Evolutionary conservation across 768 basidiomycete species (phyloP).

Genomic region (Mycena rebaudengoi): DNA sequence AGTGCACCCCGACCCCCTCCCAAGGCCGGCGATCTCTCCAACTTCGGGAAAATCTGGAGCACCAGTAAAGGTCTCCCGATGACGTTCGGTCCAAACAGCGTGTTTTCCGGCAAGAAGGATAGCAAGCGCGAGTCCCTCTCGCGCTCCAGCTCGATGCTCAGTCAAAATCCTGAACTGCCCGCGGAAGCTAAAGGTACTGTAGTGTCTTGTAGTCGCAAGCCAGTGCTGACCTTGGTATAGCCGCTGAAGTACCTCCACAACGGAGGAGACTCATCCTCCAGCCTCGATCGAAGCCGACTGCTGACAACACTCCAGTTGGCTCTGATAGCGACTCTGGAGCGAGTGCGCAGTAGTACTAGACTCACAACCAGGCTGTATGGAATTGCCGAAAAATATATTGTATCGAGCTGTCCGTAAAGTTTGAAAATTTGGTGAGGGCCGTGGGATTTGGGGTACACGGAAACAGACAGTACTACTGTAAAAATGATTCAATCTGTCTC

Average conservation of each 20-base stretch:
- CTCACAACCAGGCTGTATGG: too few species aligned
- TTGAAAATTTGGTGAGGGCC: too few species aligned
- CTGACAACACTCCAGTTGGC: constrained; percentile 57
- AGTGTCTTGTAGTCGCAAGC: constrained; percentile 53
- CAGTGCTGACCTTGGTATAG: constrained; percentile 57
- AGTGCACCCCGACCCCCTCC: constrained; percentile 63
- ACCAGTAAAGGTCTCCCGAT: constrained; percentile 72
- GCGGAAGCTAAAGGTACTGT: constrained; percentile 64
- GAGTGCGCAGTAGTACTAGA: too few species aligned
- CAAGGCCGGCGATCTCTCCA: constrained; percentile 86
- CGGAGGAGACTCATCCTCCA: constrained; percentile 78
- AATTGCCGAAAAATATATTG: too few species aligned
- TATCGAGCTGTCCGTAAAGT: too few species aligned
- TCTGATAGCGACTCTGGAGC: constrained; percentile 60
- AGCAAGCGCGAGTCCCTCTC: constrained; percentile 78
- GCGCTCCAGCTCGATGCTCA: constrained; percentile 84
- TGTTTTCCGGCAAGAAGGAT: constrained; percentile 79
- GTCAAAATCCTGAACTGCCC: constrained; percentile 64
- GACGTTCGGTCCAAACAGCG: constrained; percentile 85
- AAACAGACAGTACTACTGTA: too few species aligned
- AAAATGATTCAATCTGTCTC: too few species aligned
- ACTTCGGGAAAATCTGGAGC: constrained; percentile 94
- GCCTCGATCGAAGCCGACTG: constrained; percentile 74
- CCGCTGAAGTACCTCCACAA: constrained; percentile 57
- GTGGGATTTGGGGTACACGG: too few species aligned